Conservation (phyloP, 2,329 filamentous ascomycete species). For the Tolypocladium guangdongense region DNA sequence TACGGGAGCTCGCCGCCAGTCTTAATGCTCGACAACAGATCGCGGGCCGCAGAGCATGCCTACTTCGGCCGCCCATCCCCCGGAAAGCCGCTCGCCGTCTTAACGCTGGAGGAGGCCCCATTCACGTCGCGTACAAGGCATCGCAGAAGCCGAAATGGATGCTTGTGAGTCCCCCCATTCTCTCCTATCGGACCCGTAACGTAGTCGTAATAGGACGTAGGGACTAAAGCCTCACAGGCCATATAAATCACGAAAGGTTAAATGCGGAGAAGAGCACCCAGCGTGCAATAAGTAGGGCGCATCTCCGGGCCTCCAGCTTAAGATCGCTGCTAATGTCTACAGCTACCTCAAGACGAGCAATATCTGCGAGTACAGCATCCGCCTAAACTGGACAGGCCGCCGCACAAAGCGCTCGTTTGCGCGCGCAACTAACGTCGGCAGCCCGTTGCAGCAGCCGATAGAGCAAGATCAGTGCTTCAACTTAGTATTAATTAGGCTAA, state of each 20-base stretch:
- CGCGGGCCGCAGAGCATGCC: not conserved
- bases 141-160: slow-evolving; percentile 32
- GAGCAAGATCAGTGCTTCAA: slow-evolving; percentile 1
- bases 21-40: not conserved
- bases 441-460: too few relatives aligned
- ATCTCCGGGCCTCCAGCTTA: not conserved
- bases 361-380: slow-evolving; percentile 69
- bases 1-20: not conserved
- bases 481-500: too few relatives aligned
- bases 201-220: not conserved
- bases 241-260: slow-evolving; percentile 62
- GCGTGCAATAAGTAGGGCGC: slow-evolving; percentile 49
- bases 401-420: slow-evolving; percentile 8
- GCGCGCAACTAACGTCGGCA: too few relatives aligned
- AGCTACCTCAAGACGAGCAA: slow-evolving; percentile 61
- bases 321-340: not conserved
- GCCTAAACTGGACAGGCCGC: slow-evolving; percentile 70
- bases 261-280: slow-evolving; percentile 72
- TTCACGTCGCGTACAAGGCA: not conserved
- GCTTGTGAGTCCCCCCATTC: slow-evolving; percentile 30
- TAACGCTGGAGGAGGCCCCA: not conserved
- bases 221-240: slow-evolving; percentile 39
- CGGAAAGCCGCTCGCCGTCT: not conserved
- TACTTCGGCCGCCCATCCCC: not conserved
- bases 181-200: not conserved